Evolutionary conservation across 176 grass and related monocot genomes (phyloP).

Genomic region (Ananas comosus): DNA sequence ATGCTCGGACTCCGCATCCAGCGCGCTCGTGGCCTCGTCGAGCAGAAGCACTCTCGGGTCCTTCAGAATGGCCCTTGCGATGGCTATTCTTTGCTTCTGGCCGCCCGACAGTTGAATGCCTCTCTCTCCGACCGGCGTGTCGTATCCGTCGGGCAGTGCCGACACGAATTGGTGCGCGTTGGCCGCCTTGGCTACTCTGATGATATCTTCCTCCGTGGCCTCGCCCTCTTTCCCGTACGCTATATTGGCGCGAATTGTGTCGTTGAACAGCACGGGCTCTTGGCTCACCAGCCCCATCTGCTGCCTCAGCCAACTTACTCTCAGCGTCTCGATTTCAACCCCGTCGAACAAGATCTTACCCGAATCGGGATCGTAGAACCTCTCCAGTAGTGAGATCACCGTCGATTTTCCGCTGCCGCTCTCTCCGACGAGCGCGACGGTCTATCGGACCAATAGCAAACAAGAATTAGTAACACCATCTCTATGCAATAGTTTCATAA

Average conservation of each 20-base stretch:
- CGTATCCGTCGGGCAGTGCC: conserved; percentile 61
- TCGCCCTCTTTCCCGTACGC: conserved; percentile 53
- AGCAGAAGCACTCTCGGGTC: conserved; percentile 66
- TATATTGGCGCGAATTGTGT: conserved; percentile 71
- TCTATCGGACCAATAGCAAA: conserved; percentile 17
- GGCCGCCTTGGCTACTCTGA: conserved; percentile 46
- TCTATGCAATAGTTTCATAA: background rate
- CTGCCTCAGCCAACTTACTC: conserved; percentile 56
- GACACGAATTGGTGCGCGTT: conserved; percentile 76
- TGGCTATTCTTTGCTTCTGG: conserved; percentile 72
- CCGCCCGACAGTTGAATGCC: conserved; percentile 67
- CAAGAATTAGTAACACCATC: background rate
- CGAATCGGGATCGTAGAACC: conserved; percentile 70
- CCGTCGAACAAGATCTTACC: conserved; percentile 56
- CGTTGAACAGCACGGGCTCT: conserved; percentile 76
- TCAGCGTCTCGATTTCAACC: conserved; percentile 50
- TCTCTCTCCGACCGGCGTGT: conserved; percentile 61
- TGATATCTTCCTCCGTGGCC: conserved; percentile 55
- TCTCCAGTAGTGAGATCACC: conserved; percentile 50
- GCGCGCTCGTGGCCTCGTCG: conserved; percentile 68
- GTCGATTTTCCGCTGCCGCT: conserved; percentile 85
- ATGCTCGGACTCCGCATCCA: conserved; percentile 73
- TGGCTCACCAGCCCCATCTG: conserved; percentile 71
- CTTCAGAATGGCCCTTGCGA: conserved; percentile 68
- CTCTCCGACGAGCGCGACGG: conserved; percentile 65